Evolutionary conservation across 2,329 filamentous ascomycete species (phyloP).

Genomic region (Mycosphaerella arachidis): DNA sequence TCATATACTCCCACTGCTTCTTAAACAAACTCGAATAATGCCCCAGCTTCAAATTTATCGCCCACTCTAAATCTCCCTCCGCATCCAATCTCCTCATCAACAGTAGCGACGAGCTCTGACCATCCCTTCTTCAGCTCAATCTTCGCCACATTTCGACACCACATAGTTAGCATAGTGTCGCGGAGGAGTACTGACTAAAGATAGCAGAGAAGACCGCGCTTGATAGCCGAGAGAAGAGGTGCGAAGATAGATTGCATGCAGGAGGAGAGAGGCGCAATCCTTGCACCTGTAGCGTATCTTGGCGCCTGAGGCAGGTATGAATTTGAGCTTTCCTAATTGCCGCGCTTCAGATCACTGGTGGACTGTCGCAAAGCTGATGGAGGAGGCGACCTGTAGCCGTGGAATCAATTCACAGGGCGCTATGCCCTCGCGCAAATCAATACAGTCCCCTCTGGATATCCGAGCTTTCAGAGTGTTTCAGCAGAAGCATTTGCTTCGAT

Average conservation of each 20-base stretch:
- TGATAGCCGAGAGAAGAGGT: background rate
- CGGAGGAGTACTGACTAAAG: no score
- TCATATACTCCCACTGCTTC: slow-evolving; percentile 2
- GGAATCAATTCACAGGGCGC: no score
- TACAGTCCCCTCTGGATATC: no score
- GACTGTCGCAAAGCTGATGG: no score
- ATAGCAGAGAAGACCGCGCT: background rate
- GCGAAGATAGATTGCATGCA: background rate
- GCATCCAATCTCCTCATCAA: slow-evolving; percentile 6
- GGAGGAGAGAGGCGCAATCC: background rate
- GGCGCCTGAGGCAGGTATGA: background rate
- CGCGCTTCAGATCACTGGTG: background rate
- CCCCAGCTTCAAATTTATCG: slow-evolving; percentile 13
- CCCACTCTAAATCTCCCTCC: slow-evolving; percentile 16
- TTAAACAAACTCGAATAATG: slow-evolving; percentile 14
- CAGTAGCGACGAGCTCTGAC: slow-evolving; percentile 12
- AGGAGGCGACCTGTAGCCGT: no score
- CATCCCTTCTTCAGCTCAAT: slow-evolving; percentile 19
- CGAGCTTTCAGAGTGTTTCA: no score
- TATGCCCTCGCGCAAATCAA: no score
- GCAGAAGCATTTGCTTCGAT: no score
- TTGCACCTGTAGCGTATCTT: background rate
- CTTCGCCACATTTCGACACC: slow-evolving; percentile 13
- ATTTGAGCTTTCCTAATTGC: background rate
- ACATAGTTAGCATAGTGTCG: background rate